Evolutionary conservation across 2,329 filamentous ascomycete species (phyloP).

Genomic region (Magnaporthales sp.): DNA sequence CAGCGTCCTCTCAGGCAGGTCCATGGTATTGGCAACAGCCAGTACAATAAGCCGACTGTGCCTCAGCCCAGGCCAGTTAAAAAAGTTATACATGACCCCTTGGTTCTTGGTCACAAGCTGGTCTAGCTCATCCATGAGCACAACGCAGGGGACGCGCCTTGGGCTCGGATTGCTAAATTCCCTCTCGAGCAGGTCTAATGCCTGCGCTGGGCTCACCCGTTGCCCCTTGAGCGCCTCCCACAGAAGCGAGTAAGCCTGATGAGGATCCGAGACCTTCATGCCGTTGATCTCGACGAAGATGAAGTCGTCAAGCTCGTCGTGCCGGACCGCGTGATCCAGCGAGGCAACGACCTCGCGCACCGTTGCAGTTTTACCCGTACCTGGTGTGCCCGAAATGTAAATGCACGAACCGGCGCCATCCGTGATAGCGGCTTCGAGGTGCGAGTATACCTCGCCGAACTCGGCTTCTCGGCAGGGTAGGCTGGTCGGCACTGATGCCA

Average conservation of each 20-base stretch:
- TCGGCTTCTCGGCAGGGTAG: slow-evolving; percentile 89
- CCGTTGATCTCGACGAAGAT: slow-evolving; percentile 98
- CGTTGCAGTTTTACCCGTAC: slow-evolving; percentile 95
- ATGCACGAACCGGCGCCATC: slow-evolving; percentile 94
- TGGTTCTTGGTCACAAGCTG: slow-evolving; percentile 97
- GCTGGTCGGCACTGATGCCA: slow-evolving; percentile 82
- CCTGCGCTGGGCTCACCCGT: slow-evolving; percentile 83
- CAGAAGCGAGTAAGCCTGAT: slow-evolving; percentile 88
- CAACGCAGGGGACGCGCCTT: slow-evolving; percentile 85
- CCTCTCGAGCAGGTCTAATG: slow-evolving; percentile 79
- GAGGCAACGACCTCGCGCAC: slow-evolving; percentile 90
- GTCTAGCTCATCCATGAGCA: slow-evolving; percentile 96
- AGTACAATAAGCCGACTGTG: slow-evolving; percentile 93
- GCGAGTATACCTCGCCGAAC: slow-evolving; percentile 85
- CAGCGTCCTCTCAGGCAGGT: slow-evolving; percentile 87
- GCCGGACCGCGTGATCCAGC: slow-evolving; percentile 76
- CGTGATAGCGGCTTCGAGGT: slow-evolving; percentile 87
- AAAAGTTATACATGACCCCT: slow-evolving; percentile 99
- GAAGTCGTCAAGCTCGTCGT: slow-evolving; percentile 94
- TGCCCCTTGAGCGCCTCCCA: slow-evolving; percentile 96
- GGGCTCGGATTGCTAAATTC: slow-evolving; percentile 92
- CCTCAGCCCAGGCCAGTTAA: slow-evolving; percentile 92
- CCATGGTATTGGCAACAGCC: slow-evolving; percentile 98
- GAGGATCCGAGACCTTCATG: slow-evolving; percentile 98
- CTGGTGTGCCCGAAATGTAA: slow-evolving; percentile 97